Evolutionary conservation across 2,329 filamentous ascomycete genomes (phyloP), one percentile per base, ranked within the genome.

Genomic region (Penicillium palitans): DNA sequence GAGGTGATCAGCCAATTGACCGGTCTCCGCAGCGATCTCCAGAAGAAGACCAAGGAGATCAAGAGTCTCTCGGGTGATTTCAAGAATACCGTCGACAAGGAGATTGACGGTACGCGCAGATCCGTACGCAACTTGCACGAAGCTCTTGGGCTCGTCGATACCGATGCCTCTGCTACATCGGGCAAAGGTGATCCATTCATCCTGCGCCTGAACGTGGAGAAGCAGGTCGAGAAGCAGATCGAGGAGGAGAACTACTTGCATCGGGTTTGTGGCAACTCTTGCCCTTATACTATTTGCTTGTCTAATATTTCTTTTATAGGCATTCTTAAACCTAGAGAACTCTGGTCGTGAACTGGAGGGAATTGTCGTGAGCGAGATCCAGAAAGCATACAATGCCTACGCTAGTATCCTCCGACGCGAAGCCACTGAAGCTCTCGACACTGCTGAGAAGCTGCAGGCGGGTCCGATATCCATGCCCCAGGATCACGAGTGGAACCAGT

Each of bases 11-110:
- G 90, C 51, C 92, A 93, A 52, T 81, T 99, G 56, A 91, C 88
- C 2, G 92, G 92, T 1, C 80, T 99, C 54, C 83, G 95, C 58
- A 93, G 87, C 69, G 95, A 99, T 74, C 81, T 99, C 19, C 89
- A 90, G 61, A 91, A 96, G 74, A 99, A 99, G 80, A 96, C 96
- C 75, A 99, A 98, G 76, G 95, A 99, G 77, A 99, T 99, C 79
- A 96, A 96, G 78, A 89, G 87, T 65, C 80, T 99, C 17, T 90
- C 91, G 6, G 90, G 92, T 17, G 95, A 99, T 74, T 99, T 99
- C 78, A 96, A 96, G 78, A 99, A 96, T 72, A 90, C 89, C 0
- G 92, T 99, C 10, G 91, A 96, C 27, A 96, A 93, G 78, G 95
- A 98, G 76, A 93, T 96, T 80, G 93, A 97, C 21, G 80, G 75